Base-by-base conservation (phyloP, 2,329 filamentous ascomycete species). In the Ophiocordyceps camponoti-saundersi region DNA sequence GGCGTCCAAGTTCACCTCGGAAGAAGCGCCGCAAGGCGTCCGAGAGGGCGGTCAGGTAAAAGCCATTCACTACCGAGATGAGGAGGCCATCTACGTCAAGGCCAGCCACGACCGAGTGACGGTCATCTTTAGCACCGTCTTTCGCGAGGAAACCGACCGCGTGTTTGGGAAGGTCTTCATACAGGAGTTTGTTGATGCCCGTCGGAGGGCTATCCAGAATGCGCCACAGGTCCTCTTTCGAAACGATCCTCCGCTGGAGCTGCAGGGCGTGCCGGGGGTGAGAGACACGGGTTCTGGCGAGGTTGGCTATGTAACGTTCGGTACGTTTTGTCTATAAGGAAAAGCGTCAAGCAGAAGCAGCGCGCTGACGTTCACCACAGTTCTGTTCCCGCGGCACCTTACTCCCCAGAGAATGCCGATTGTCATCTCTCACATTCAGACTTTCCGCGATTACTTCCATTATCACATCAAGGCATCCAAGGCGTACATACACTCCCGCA, bases 381-480 rank as follows among this genome's bases (percentile, higher is more conserved):
- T 98, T 44, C 75, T 98, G 42, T 98, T 98, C 71, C 90, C 92
- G 44, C 82, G 92, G 53, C 93, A 99, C 65, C 73, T 99, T 53
- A 90, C 88, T 15, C 79, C 80, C 15, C 87, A 95, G 65, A 79
- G 88, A 61, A 86, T 93, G 69, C 82, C 85, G 50, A 89, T 95
- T 54, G 89, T 93, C 62, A 98, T 99, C 56, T 95, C 89, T 45
- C 93, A 98, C 64, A 96, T 99, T 58, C 93, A 99, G 68, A 99
- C 92, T 15, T 98, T 98, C 85, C 85, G 92, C 55, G 92, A 98
- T 62, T 98, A 98, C 67, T 98, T 99, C 74, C 92, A 99, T 66
- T 99, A 99, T 65, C 92, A 98, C 67, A 98, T 98, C 69, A 98
- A 98, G 70, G 93, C 92, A 29, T 95, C 89, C 52, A 98, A 98